A percentile compares a stretch with the other conserved stretches of the same genome.
phyloP scores from a whole-genome alignment of 345 rosid genomes.

The Gossypium bickii region DNA sequence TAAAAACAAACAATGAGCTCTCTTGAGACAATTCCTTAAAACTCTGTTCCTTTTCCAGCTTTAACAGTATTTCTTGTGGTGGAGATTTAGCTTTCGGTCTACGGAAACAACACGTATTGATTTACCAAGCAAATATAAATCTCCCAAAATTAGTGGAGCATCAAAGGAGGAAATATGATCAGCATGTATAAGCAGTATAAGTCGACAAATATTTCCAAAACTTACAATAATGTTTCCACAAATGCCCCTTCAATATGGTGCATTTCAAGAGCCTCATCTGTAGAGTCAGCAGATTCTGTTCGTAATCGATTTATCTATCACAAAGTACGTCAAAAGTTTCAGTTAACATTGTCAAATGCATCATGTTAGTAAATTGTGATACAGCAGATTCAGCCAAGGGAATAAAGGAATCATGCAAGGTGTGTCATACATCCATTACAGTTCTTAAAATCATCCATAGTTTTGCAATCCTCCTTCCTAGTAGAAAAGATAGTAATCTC shows the following conservation, averaged over 20 bases:
- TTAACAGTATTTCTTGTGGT: slow-evolving; percentile 78
- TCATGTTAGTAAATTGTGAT: neutral
- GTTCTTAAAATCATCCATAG: neutral
- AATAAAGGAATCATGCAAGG: neutral
- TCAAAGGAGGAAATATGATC: slow-evolving; percentile 15
- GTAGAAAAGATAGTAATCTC: neutral
- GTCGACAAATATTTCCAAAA: slow-evolving; percentile 18
- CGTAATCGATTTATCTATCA: slow-evolving; percentile 65
- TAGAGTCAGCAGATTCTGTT: slow-evolving; percentile 56
- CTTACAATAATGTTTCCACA: slow-evolving; percentile 87
- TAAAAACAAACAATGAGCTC: slow-evolving; percentile 78
- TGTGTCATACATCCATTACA: neutral
- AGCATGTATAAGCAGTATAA: neutral
- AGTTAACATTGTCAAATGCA: neutral
- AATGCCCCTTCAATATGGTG: slow-evolving; percentile 75
- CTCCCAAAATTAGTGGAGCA: slow-evolving; percentile 2
- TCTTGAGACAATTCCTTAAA: slow-evolving; percentile 54
- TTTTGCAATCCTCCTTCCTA: neutral
- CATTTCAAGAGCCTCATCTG: slow-evolving; percentile 65
- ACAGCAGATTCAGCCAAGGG: neutral
- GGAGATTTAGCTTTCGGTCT: slow-evolving; percentile 79
- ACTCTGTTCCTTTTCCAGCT: slow-evolving; percentile 70
- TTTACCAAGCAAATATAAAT: slow-evolving; percentile 8
- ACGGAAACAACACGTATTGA: slow-evolving; percentile 17
- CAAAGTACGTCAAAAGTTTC: slow-evolving; percentile 15